phyloP scores from a whole-genome alignment of 2,329 filamentous ascomycete species.

The Claviceps sp. region DNA sequence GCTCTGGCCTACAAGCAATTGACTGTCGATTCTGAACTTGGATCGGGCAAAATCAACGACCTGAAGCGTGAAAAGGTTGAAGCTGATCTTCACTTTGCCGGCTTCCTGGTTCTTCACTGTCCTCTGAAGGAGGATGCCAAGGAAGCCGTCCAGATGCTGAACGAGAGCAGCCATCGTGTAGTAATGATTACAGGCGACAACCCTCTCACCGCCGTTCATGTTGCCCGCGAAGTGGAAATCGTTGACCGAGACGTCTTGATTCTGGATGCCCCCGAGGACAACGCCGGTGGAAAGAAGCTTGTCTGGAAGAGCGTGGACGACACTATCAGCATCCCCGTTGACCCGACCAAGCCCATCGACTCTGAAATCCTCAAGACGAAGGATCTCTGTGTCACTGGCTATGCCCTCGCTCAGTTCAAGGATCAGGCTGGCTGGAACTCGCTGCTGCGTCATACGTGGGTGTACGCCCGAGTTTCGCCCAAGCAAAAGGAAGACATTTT shows the following conservation, averaged over 20 bases:
- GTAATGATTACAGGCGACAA: slow-evolving; percentile 99
- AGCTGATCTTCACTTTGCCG: slow-evolving; percentile 71
- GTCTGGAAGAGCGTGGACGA: slow-evolving; percentile 96
- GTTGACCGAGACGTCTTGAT: slow-evolving; percentile 93
- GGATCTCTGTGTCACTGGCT: slow-evolving; percentile 91
- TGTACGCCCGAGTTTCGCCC: slow-evolving; percentile 93
- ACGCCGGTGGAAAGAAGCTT: slow-evolving; percentile 63
- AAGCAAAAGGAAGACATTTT: slow-evolving; percentile 99
- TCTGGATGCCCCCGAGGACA: slow-evolving; percentile 85
- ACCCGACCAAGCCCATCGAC: slow-evolving; percentile 70
- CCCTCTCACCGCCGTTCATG: slow-evolving; percentile 88
- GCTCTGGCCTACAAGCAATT: slow-evolving; percentile 91
- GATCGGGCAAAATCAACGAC: slow-evolving; percentile 77
- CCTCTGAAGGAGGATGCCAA: slow-evolving; percentile 94
- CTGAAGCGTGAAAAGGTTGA: slow-evolving; percentile 90
- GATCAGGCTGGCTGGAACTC: slow-evolving; percentile 62
- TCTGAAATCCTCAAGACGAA: slow-evolving; percentile 68
- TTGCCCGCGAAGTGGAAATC: slow-evolving; percentile 91
- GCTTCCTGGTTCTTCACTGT: slow-evolving; percentile 89
- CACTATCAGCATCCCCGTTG: slow-evolving; percentile 70
- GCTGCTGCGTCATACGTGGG: slow-evolving; percentile 83
- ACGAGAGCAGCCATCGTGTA: slow-evolving; percentile 95
- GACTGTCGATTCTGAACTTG: slow-evolving; percentile 66
- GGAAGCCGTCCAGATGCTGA: slow-evolving; percentile 88
- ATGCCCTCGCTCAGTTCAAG: slow-evolving; percentile 81